Base-by-base conservation (phyloP, 1,139 yeast genomes). In the Saccharomyces hybrid region DNA sequence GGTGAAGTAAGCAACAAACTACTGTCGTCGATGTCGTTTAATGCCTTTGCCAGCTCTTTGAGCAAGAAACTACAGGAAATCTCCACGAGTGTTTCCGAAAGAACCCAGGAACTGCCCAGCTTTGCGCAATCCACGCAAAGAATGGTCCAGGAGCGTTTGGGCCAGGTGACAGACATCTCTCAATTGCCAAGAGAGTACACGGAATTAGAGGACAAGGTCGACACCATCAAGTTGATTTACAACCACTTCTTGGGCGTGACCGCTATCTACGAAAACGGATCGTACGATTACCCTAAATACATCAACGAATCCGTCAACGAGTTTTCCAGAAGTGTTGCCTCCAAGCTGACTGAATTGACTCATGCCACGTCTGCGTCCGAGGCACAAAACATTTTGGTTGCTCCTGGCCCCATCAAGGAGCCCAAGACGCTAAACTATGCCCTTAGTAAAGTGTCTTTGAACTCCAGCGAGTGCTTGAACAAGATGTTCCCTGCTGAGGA, bases 381-480 rank as follows among this genome's bases (percentile, higher is more conserved):
- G 69, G 95, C 95, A 1, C 95, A 88, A 71, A 82, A 86, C 19
- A 88, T 89, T 25, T 74, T 88, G 57, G 75, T 85, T 48, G 62
- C 74, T 29, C 81, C 88, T 19, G 76, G 77, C 46, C 76, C 79
- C 47, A 80, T 79, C 49, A 80, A 80, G 59, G 88, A 86, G 51
- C 96, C 95, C 61, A 87, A 87, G 78, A 88, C 96, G 11, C 76
- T 88, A 66, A 84, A 86, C 72, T 95, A 87, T 68, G 96, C 96
- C 3, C 76, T 88, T 59, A 81, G 90, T 50, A 80, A 95, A 56
- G 95, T 93, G 42, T 80, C 96, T 11, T 68, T 86, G 71, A 60
- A 78, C 70, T 64, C 69, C 19, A 65, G 68, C 46, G 67, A 63
- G 48, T 75, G 74, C 52, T 69, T 79, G 61, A 73, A 69, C 57